phyloP scores from a whole-genome alignment of 1,139 yeast genomes.

The Kodamaea arcana region DNA sequence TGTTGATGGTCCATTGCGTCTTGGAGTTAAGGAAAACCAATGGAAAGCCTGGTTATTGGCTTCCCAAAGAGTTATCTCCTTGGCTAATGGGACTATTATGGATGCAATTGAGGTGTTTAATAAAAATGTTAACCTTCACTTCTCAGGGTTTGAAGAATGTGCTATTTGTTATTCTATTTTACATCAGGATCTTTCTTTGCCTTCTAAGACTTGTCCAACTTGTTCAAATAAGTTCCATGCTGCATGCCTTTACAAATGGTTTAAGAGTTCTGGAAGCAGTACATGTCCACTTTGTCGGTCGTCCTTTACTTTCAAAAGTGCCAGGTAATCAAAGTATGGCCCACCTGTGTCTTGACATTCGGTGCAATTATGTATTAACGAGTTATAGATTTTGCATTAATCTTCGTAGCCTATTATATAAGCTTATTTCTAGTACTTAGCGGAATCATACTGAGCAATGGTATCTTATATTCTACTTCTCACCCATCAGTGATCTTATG shows the following conservation, averaged over 20 bases:
- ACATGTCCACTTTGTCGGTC: constrained; percentile 94
- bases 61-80: constrained; percentile 73
- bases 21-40: constrained; percentile 88
- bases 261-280: constrained; percentile 85
- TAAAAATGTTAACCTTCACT: constrained; percentile 75
- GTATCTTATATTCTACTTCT: no score
- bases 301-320: constrained; percentile 50
- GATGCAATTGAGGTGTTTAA: constrained; percentile 82
- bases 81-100: constrained; percentile 71
- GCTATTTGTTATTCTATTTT: constrained; percentile 91
- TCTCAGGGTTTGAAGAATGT: constrained; percentile 92
- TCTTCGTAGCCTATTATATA: no score
- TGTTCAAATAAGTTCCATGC: constrained; percentile 94
- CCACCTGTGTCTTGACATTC: no score
- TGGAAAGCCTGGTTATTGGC: constrained; percentile 97
- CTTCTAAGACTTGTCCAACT: constrained; percentile 82
- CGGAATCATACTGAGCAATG: no score
- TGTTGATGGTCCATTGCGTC: constrained; percentile 73
- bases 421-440: no score
- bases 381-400: no score
- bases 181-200: constrained; percentile 87
- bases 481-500: no score
- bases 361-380: no score
- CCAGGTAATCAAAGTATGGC: neutral
- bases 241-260: constrained; percentile 97